Evolutionary conservation across 2,329 filamentous ascomycete species (phyloP).

Genomic region (Ophiostoma triangulosporum): DNA sequence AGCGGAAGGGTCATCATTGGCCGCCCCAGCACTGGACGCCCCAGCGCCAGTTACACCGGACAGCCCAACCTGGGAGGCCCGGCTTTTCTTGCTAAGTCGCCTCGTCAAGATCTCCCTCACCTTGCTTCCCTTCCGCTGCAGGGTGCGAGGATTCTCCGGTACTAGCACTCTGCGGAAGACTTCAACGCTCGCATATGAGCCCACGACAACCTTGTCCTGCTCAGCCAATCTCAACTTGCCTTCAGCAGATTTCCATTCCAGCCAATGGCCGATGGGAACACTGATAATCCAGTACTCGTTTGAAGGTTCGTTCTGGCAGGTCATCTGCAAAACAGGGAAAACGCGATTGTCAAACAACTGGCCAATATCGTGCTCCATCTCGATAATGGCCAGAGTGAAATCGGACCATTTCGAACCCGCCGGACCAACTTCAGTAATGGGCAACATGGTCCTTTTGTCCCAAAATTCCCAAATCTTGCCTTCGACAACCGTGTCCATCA

Average conservation of each 20-base stretch:
- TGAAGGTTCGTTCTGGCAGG: slow-evolving; percentile 26
- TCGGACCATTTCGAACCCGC: slow-evolving; percentile 32
- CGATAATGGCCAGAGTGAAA: slow-evolving; percentile 39
- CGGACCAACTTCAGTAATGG: slow-evolving; percentile 17
- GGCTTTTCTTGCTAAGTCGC: not conserved
- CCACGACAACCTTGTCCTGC: slow-evolving; percentile 38
- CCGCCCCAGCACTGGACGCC: not conserved
- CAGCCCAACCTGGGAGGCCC: not conserved
- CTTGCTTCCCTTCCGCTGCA: not conserved
- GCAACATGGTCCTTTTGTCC: slow-evolving; percentile 17
- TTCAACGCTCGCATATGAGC: slow-evolving; percentile 53
- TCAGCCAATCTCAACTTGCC: slow-evolving; percentile 19
- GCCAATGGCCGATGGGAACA: slow-evolving; percentile 34
- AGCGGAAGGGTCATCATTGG: not conserved
- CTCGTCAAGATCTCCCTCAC: not conserved
- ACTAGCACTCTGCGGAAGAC: slow-evolving; percentile 28
- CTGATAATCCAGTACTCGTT: slow-evolving; percentile 44
- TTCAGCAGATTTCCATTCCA: slow-evolving; percentile 4
- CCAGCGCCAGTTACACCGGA: not conserved
- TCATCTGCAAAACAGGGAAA: slow-evolving; percentile 54
- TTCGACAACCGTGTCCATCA: slow-evolving; percentile 40
- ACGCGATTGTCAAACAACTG: slow-evolving; percentile 47
- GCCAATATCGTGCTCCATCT: slow-evolving; percentile 53
- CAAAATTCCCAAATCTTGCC: slow-evolving; percentile 21
- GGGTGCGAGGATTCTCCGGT: too few relatives aligned